Percentiles rank a stretch among this genome's conserved stretches.
These are phyloP conservation scores for Buxus sempervirens DNA, from an alignment of 164 flowering plant genomes.

Conservation along the genomic window DNA sequence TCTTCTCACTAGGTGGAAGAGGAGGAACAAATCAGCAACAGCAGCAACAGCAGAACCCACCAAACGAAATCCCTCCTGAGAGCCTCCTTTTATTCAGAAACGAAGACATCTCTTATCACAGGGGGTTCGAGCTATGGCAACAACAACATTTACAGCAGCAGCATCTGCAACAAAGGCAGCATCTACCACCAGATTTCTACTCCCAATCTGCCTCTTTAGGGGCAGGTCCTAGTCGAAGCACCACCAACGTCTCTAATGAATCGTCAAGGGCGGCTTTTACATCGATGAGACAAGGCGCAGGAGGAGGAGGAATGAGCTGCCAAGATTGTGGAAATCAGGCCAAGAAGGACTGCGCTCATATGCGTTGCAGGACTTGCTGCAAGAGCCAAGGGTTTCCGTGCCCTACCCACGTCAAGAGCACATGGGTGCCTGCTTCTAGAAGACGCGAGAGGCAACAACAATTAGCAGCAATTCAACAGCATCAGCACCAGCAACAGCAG, in stretches of 20 bases:
- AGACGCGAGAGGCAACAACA: conserved; percentile 53
- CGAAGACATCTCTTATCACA: conserved; percentile 42
- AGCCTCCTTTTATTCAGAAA: conserved; percentile 36
- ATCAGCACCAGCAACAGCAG: conserved; percentile 18
- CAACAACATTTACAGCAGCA: conserved; percentile 25
- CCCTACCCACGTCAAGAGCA: conserved; percentile 68
- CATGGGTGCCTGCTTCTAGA: conserved; percentile 76
- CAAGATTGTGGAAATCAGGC: conserved; percentile 84
- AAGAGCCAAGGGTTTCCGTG: conserved; percentile 69
- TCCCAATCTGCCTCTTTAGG: conserved; percentile 8
- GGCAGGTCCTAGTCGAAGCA: conserved; percentile 13
- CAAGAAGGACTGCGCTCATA: conserved; percentile 63
- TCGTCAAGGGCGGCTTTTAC: conserved; percentile 15
- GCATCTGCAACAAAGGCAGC: conserved; percentile 3
- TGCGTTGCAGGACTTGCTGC: conserved; percentile 72
- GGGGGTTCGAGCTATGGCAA: conserved; percentile 63
- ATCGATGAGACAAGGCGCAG: conserved; percentile 38
- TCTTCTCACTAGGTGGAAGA: conserved; percentile 39
- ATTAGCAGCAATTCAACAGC: conserved; percentile 31
- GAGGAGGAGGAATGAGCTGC: conserved; percentile 43
- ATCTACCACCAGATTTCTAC: conserved; percentile 9
- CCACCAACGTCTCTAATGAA: conserved; percentile 20
- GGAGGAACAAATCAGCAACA: not conserved
- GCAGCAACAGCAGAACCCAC: conserved; percentile 3
- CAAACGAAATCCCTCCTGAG: conserved; percentile 20